phyloP scores from a whole-genome alignment of 768 basidiomycete species.

The Cyclocybe cylindracea region DNA sequence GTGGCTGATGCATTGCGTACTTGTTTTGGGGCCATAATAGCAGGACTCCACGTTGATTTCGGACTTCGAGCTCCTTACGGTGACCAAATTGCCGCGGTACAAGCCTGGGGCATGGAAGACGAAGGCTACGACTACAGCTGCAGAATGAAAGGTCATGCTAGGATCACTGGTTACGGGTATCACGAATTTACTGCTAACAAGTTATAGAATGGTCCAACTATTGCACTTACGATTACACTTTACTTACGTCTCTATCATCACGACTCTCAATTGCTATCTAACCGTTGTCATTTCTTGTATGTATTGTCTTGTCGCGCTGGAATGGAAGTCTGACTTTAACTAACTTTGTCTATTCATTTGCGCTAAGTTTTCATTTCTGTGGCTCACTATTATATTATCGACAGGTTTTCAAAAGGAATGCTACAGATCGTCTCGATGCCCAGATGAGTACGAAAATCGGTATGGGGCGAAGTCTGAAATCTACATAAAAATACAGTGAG shows the following conservation, averaged over 20 bases:
- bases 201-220: too few relatives aligned
- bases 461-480: not conserved
- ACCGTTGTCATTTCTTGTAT: too few relatives aligned
- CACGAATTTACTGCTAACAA: too few relatives aligned
- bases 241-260: too few relatives aligned
- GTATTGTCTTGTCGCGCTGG: not conserved
- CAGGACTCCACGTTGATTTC: slow-evolving; percentile 12
- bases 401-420: slow-evolving; percentile 2
- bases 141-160: too few relatives aligned
- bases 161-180: too few relatives aligned
- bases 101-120: not conserved
- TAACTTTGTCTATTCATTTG: too few relatives aligned
- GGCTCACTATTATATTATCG: not conserved
- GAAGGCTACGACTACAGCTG: not conserved
- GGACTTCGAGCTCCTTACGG: slow-evolving; percentile 10
- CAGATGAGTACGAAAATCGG: slow-evolving; percentile 15
- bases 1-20: too few relatives aligned
- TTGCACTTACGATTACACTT: too few relatives aligned
- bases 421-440: slow-evolving; percentile 21
- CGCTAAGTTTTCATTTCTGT: too few relatives aligned
- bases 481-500: slow-evolving; percentile 15
- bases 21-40: not conserved
- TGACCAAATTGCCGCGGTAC: not conserved
- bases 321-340: too few relatives aligned
- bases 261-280: too few relatives aligned